These are phyloP conservation scores for Fusarium subtropicale DNA, from an alignment of 2,329 filamentous ascomycete genomes.

Conservation along the genomic window DNA sequence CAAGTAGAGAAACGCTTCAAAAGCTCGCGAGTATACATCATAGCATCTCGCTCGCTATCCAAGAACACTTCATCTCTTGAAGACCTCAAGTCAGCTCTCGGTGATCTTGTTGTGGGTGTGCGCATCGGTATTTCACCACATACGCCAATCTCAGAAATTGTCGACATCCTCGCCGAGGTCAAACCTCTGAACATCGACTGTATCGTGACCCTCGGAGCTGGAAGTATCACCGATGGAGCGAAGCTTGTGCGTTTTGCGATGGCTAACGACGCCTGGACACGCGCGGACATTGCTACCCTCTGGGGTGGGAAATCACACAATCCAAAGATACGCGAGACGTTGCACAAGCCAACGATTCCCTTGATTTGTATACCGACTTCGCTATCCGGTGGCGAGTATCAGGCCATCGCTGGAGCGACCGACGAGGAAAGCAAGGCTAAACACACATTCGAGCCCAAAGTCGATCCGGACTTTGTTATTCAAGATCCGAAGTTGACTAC, in stretches of 20 bases:
- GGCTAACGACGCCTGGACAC: slow-evolving; percentile 5
- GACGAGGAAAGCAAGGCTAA: slow-evolving; percentile 16
- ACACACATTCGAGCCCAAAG: neutral
- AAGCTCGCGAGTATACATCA: neutral
- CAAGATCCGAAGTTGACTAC: slow-evolving; percentile 13
- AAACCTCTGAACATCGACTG: slow-evolving; percentile 18
- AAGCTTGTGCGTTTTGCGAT: slow-evolving; percentile 16
- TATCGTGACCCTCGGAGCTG: slow-evolving; percentile 20
- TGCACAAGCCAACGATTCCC: neutral
- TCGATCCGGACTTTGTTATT: slow-evolving; percentile 4
- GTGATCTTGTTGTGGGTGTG: neutral
- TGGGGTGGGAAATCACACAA: slow-evolving; percentile 18
- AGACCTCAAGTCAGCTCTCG: neutral
- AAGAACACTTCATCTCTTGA: neutral
- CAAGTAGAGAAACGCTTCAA: neutral
- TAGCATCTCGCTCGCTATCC: slow-evolving; percentile 7
- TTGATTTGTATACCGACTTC: slow-evolving; percentile 23
- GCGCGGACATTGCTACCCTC: slow-evolving; percentile 3
- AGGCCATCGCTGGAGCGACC: slow-evolving; percentile 16
- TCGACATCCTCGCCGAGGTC: slow-evolving; percentile 4
- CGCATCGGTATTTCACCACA: slow-evolving; percentile 22
- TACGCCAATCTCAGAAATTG: slow-evolving; percentile 15
- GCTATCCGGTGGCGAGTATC: slow-evolving; percentile 15
- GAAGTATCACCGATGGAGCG: slow-evolving; percentile 14
- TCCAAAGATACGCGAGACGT: neutral